These are phyloP conservation scores for Chlamydomonas sp. DNA, from an alignment of 139 green algal genomes.

Conservation along the genomic window DNA sequence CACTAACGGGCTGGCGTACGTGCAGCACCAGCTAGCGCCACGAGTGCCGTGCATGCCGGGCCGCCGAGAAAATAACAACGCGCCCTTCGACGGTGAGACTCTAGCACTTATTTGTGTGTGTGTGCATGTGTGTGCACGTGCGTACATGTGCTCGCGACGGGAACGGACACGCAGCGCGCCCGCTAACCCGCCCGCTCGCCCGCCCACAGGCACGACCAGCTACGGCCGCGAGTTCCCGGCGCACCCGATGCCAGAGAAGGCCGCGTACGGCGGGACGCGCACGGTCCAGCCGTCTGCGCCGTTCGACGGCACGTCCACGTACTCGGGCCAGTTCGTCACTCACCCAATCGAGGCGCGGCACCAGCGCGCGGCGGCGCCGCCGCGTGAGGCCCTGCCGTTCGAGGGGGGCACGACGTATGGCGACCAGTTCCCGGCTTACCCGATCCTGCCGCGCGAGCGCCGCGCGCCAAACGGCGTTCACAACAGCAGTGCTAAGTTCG, in stretches of 20 bases:
- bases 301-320: constrained; percentile 40
- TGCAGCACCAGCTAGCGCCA: not conserved
- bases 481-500: constrained; percentile 29
- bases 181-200: not conserved
- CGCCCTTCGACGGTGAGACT: constrained; percentile 22
- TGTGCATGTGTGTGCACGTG: no score
- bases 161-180: not conserved
- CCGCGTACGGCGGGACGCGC: not conserved
- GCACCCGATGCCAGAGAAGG: constrained; percentile 13
- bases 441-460: constrained; percentile 13
- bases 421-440: constrained; percentile 20
- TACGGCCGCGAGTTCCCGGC: constrained; percentile 6
- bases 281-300: not conserved
- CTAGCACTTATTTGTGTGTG: no score
- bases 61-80: not conserved
- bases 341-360: constrained; percentile 23
- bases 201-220: constrained; percentile 11
- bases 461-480: not conserved
- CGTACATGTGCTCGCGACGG: no score
- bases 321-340: constrained; percentile 23
- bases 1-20: constrained; percentile 3
- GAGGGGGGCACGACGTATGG: constrained; percentile 27
- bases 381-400: constrained; percentile 17
- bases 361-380: not conserved
- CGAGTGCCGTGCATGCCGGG: not conserved